Conservation (phyloP, 371 early-diverging fungal species). For the Basidiobolus meristosporus region DNA sequence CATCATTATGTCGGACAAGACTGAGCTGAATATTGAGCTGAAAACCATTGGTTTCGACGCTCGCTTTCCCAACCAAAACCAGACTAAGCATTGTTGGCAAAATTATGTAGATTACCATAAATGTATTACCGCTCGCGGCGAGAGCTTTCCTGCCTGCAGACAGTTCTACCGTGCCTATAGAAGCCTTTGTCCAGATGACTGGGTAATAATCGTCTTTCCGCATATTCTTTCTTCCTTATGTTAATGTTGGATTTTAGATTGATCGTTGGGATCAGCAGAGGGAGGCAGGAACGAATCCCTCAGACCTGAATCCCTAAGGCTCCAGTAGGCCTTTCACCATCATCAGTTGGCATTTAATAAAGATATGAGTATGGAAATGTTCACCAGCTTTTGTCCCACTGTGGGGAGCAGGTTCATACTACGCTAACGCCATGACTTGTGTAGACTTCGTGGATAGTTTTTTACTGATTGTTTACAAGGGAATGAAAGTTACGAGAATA, state of each 20-base stretch:
- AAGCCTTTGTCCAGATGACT: slow-evolving; percentile 68
- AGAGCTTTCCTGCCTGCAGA: slow-evolving; percentile 73
- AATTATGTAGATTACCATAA: slow-evolving; percentile 88
- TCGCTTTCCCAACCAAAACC: slow-evolving; percentile 90
- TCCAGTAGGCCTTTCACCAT: too few species aligned
- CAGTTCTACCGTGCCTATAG: slow-evolving; percentile 59
- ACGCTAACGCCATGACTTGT: too few species aligned
- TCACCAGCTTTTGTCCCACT: slow-evolving; percentile 6
- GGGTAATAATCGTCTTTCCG: slow-evolving; percentile 47
- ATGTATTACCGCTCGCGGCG: slow-evolving; percentile 69
- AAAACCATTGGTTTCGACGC: slow-evolving; percentile 13
- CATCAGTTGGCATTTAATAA: background rate
- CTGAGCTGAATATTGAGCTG: too few species aligned
- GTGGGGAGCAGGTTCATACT: too few species aligned
- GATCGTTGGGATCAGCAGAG: slow-evolving; percentile 70
- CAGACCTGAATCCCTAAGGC: slow-evolving; percentile 20
- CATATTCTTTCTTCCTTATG: slow-evolving; percentile 2
- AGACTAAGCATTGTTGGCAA: slow-evolving; percentile 91
- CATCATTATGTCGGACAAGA: too few species aligned
- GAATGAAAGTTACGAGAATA: too few species aligned
- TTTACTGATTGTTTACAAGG: too few species aligned
- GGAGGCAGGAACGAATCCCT: slow-evolving; percentile 60
- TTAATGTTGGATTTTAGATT: slow-evolving; percentile 23
- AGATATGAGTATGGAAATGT: background rate
- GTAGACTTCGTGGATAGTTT: too few species aligned